These are phyloP conservation scores for Cryphonectria nitschkei DNA, from an alignment of 2,329 filamentous ascomycete species.

Conservation along the genomic window DNA sequence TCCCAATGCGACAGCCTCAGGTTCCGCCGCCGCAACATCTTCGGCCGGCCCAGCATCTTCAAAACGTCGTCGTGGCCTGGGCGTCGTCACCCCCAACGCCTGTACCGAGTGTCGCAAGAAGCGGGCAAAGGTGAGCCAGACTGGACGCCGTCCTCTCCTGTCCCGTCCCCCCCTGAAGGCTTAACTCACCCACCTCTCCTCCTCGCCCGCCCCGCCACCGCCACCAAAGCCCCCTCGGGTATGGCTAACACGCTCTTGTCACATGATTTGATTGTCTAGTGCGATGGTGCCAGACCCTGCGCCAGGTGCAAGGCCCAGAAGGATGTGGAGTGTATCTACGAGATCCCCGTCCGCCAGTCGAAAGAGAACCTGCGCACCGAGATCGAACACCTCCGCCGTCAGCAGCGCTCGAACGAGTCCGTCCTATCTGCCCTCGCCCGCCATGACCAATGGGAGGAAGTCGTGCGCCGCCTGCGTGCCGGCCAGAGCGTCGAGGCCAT, in stretches of 20 bases:
- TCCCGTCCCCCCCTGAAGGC: neutral
- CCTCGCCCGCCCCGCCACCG: no score
- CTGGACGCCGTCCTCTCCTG: neutral
- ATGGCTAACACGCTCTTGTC: constrained; percentile 12
- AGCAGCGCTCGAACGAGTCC: constrained; percentile 58
- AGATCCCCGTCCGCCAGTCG: constrained; percentile 65
- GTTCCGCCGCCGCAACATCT: constrained; percentile 27
- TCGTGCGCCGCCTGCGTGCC: constrained; percentile 55
- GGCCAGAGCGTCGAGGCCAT: constrained; percentile 60
- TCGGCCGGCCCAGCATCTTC: constrained; percentile 36
- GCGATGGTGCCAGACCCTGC: constrained; percentile 62
- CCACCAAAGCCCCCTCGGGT: neutral
- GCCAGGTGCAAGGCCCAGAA: constrained; percentile 59
- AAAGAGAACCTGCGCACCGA: constrained; percentile 65
- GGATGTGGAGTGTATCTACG: constrained; percentile 62
- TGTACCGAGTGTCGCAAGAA: constrained; percentile 66
- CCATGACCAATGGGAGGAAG: constrained; percentile 56
- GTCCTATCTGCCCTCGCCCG: constrained; percentile 58
- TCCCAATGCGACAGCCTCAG: constrained; percentile 29
- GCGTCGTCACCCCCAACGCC: constrained; percentile 62
- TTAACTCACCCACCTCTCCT: neutral
- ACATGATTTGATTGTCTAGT: constrained; percentile 43
- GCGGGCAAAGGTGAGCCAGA: constrained; percentile 57
- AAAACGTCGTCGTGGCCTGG: constrained; percentile 58
- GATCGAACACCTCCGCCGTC: constrained; percentile 59